A percentile compares a stretch with the other conserved stretches of the same genome.
Evolutionary conservation across 2,329 filamentous ascomycete species (phyloP).

Genomic region (Rhynchosporium agropyri): DNA sequence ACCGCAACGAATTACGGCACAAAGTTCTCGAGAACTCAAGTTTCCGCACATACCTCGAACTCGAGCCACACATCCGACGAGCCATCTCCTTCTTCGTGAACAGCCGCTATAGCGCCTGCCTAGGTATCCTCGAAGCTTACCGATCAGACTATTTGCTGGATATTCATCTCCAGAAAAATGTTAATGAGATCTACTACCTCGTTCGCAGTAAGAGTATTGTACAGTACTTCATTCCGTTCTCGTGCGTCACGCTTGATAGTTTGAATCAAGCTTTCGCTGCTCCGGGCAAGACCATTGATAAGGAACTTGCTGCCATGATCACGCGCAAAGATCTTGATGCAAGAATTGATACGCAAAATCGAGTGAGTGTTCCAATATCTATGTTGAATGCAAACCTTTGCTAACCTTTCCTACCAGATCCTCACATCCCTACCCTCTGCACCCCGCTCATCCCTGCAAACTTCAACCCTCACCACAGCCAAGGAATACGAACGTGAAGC

Average conservation of each 20-base stretch:
- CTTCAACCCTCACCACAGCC: constrained; percentile 67
- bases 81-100: constrained; percentile 88
- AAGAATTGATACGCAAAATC: constrained; percentile 81
- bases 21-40: constrained; percentile 76
- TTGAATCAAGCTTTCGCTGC: constrained; percentile 77
- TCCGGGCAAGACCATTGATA: constrained; percentile 64
- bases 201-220: constrained; percentile 92
- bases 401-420: constrained; percentile 50
- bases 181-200: constrained; percentile 67
- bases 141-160: constrained; percentile 88
- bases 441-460: constrained; percentile 69
- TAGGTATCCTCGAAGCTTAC: constrained; percentile 80
- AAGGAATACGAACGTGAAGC: constrained; percentile 74
- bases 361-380: constrained; percentile 49
- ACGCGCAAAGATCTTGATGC: constrained; percentile 70
- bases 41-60: constrained; percentile 87
- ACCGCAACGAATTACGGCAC: constrained; percentile 72
- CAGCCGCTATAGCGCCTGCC: constrained; percentile 83
- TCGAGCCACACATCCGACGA: constrained; percentile 91
- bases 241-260: constrained; percentile 77
- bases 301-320: constrained; percentile 81
- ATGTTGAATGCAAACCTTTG: neutral
- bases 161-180: constrained; percentile 76
- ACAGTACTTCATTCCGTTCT: constrained; percentile 91
- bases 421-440: constrained; percentile 73